Evolutionary conservation across 495 filamentous ascomycete genomes (phyloP).

Genomic region (Lophium mytilinum): DNA sequence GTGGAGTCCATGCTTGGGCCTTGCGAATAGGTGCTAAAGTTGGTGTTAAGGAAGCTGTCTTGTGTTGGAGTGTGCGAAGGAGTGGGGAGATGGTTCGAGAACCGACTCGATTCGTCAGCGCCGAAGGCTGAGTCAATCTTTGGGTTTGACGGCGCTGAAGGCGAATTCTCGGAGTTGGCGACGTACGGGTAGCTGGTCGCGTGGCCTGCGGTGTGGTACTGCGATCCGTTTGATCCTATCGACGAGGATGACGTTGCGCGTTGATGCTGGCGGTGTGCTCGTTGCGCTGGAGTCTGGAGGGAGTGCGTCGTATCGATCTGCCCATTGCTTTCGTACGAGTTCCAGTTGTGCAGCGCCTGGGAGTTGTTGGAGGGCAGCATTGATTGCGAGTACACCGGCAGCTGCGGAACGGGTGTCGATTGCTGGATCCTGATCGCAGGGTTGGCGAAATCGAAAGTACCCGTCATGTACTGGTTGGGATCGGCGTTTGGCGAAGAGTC

Average conservation of each 20-base stretch:
- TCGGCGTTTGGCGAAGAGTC: slow-evolving; percentile 4
- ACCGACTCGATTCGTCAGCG: slow-evolving; percentile 26
- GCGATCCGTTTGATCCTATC: slow-evolving; percentile 30
- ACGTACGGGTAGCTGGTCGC: slow-evolving; percentile 28
- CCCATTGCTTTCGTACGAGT: slow-evolving; percentile 16
- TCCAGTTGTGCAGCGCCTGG: slow-evolving; percentile 18
- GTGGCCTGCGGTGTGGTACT: slow-evolving; percentile 24
- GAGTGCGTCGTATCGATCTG: slow-evolving; percentile 12
- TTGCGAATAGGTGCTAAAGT: slow-evolving; percentile 10
- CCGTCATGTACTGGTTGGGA: slow-evolving; percentile 24
- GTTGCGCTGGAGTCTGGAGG: slow-evolving; percentile 14
- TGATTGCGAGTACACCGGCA: slow-evolving; percentile 13
- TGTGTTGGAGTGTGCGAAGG: slow-evolving; percentile 33
- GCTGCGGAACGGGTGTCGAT: slow-evolving; percentile 25
- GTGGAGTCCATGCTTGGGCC: slow-evolving; percentile 32
- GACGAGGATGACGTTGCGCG: slow-evolving; percentile 33
- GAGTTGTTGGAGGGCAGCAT: slow-evolving; percentile 11
- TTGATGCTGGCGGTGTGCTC: slow-evolving; percentile 23
- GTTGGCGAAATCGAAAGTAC: slow-evolving; percentile 21
- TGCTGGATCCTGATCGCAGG: slow-evolving; percentile 29
- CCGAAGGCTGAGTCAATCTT: slow-evolving; percentile 24
- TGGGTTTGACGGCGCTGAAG: slow-evolving; percentile 15
- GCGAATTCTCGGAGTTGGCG: slow-evolving; percentile 32
- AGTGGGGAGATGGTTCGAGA: slow-evolving; percentile 32
- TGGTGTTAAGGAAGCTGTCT: slow-evolving; percentile 21